Evolutionary conservation across 139 green algal genomes (phyloP), one percentile per base, ranked within the genome.

Genomic region (Ettlia oleoabundans): DNA sequence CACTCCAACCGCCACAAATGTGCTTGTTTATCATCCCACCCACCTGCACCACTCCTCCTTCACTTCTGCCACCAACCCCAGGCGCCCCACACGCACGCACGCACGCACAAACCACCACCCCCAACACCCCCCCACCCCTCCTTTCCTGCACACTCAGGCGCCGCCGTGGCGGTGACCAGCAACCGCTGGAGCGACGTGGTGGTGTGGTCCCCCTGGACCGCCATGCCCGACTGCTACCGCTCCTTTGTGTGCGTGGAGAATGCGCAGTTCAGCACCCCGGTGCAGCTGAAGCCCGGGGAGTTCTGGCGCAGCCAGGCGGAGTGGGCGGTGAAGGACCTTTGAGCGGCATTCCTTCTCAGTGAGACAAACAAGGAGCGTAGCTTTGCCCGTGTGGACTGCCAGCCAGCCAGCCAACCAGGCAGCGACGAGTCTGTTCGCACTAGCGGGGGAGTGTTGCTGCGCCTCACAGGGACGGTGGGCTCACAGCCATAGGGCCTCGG

Each of bases 221-320:
- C 84, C 58, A 93, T 94, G 90, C 65, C 83, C 66, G 87, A 86
- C 33, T 96, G 89, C 88, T 97, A 96, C 85, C 77, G 77, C 43
- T 40, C 18, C 9, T 83, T 66, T 66, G 76, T 63, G 43, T 98
- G 94, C 84, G 92, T 97, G 47, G 94, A 97, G 82, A 97, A 95
- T 74, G 92, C 90, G 32, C 90, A 93, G 83, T 94, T 94, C 55
- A 74, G 78, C 65, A 87, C 83, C 40, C 82, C 93, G 1, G 89
- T 87, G 24, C 78, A 38, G 7, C 71, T 97, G 1, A 30, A 88
- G 43, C 89, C 92, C 22, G 93, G 92, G 3, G 82, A 91, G 32
- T 86, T 72, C 61, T 97, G 94, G 94, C 75, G 75, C 42, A 41
- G 40, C 30, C 78, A 83, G 78, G n/a, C 26, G 3, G 78, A 83